These are phyloP conservation scores for Penicillium griseofulvum DNA, from an alignment of 2,329 filamentous ascomycete genomes.

Conservation along the genomic window DNA sequence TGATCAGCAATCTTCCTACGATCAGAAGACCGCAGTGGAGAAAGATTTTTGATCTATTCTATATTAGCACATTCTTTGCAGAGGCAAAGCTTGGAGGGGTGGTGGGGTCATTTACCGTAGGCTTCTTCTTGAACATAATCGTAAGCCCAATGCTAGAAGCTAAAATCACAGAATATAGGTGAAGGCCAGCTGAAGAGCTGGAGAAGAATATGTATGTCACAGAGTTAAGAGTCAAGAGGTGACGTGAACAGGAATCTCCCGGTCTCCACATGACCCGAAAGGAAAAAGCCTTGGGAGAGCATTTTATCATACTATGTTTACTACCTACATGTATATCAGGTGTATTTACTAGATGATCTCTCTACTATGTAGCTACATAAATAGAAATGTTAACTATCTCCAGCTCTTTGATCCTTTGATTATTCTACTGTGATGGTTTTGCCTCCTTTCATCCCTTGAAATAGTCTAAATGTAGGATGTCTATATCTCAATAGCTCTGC, in stretches of 20 bases:
- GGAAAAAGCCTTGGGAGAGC: background rate
- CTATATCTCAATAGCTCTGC: no score
- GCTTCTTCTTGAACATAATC: conserved; percentile 65
- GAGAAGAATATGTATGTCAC: background rate
- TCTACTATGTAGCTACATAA: no score
- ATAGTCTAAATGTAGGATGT: no score
- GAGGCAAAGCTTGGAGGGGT: conserved; percentile 17
- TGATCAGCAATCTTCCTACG: conserved; percentile 65
- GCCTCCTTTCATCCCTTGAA: no score
- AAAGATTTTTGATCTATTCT: conserved; percentile 62
- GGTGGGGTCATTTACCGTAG: conserved; percentile 46
- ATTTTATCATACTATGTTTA: no score
- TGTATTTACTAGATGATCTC: no score
- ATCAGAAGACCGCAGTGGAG: conserved; percentile 65
- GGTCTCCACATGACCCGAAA: conserved; percentile 1
- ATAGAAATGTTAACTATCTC: no score
- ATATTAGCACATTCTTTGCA: conserved; percentile 9
- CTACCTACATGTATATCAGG: no score
- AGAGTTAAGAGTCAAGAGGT: background rate
- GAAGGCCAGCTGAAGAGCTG: background rate
- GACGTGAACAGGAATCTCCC: conserved; percentile 4
- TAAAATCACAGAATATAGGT: no score
- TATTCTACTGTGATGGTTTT: no score
- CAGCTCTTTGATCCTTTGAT: no score
- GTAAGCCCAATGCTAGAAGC: background rate